Base-by-base conservation (phyloP, 495 filamentous ascomycete genomes). In the Collariella sp. region DNA sequence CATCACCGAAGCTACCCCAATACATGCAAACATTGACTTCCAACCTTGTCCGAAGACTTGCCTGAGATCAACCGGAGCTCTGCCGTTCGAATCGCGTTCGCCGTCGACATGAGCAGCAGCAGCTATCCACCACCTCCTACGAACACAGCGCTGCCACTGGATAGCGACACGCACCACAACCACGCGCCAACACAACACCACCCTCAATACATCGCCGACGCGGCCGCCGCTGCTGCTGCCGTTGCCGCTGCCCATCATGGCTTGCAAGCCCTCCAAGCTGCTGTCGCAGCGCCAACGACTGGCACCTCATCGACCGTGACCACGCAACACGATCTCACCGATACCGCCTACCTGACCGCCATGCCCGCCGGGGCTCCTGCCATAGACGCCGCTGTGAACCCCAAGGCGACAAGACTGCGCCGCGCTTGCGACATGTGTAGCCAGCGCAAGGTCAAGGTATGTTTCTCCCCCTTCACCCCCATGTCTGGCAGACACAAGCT, bases 391-490 rank as follows among this genome's bases (percentile, higher is more conserved):
- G 16, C 20, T 5, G 13, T 46, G 18, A 57, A 57, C 34, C 26
- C 58, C 10, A 68, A 67, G 52, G 47, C 49, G 2, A 82, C 76
- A 40, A 74, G 88, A 50, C 72, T 91, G 50, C 82, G 84, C 41
- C 87, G 88, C 64, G 88, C 88, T 19, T 93, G 88, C 67, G 88
- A 93, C 67, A 84, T 85, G 70, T 93, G 88, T 68, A 89, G 85
- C 60, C 80, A 85, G 59, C 82, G 88, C 31, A 93, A 93, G 64
- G 87, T 93, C 24, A 93, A 91, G 81, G 86, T 89, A 65, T n/a
- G 65, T 52, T 47, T 20, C 16, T 39, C 22, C 7, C 52, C n/a
- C 36, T 7, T 31, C 38, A 19, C 24, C 20, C 22, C n/a, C 40
- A 18, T 54, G 45, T 38, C 55, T 33, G 19, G 20, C 41, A 50